Conservation (phyloP, 2,329 filamentous ascomycete species). For the Colletotrichum ledebouriae region DNA sequence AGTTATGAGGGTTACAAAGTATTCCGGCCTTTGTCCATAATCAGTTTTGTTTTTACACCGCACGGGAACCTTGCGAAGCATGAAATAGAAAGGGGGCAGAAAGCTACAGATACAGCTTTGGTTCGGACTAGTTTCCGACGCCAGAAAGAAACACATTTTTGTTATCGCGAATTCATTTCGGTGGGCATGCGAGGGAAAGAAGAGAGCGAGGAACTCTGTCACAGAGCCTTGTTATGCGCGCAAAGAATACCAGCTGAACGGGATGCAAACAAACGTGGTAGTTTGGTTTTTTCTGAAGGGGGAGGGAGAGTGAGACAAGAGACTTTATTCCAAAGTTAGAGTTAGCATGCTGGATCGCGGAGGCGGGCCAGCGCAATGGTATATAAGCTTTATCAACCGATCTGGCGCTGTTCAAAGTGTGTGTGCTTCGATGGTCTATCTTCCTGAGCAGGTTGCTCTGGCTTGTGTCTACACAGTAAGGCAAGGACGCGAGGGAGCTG, state of each 20-base stretch:
- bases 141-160: slow-evolving; percentile 18
- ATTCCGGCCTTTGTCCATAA: slow-evolving; percentile 41
- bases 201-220: not conserved
- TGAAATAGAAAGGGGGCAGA: slow-evolving; percentile 39
- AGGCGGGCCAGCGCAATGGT: slow-evolving; percentile 32
- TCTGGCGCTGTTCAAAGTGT: not conserved
- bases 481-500: too few relatives aligned
- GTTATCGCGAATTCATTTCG: slow-evolving; percentile 6
- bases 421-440: too few relatives aligned
- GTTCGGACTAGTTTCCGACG: slow-evolving; percentile 11
- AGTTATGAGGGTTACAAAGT: slow-evolving; percentile 36
- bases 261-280: slow-evolving; percentile 17
- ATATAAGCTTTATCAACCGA: slow-evolving; percentile 26
- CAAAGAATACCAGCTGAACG: slow-evolving; percentile 28
- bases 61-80: slow-evolving; percentile 35
- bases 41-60: slow-evolving; percentile 33
- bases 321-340: slow-evolving; percentile 17
- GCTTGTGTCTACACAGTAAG: too few relatives aligned
- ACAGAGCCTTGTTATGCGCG: slow-evolving; percentile 17
- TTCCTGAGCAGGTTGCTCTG: too few relatives aligned
- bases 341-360: slow-evolving; percentile 27
- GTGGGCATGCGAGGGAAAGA: slow-evolving; percentile 6
- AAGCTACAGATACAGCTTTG: slow-evolving; percentile 39
- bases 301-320: not conserved
- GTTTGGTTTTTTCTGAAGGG: slow-evolving; percentile 12